Conservation (phyloP, 768 basidiomycete genomes). For the Suillus cothurnatus region DNA sequence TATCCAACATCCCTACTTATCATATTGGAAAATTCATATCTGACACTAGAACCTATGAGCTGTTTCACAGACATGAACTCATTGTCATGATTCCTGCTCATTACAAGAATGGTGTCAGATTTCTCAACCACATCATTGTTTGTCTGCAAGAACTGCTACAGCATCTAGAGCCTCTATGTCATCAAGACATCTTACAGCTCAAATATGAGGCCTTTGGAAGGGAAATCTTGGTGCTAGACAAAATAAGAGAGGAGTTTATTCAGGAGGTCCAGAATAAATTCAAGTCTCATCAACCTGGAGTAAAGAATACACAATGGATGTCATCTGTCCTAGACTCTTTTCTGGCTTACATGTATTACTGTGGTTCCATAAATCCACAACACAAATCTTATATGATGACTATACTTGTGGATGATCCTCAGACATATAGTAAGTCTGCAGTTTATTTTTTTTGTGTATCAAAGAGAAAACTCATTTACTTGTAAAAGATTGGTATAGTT, state of each 20-base stretch:
- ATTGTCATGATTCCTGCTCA: too few relatives aligned
- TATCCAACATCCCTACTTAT: too few relatives aligned
- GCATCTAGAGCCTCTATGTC: not conserved
- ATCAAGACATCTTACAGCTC: not conserved
- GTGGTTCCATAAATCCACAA: not conserved
- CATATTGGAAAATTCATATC: too few relatives aligned
- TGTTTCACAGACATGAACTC: too few relatives aligned
- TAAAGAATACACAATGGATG: not conserved
- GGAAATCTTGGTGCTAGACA: not conserved
- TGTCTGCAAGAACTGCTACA: not conserved
- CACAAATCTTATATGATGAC: too few relatives aligned
- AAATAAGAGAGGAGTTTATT: not conserved
- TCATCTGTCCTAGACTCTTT: not conserved
- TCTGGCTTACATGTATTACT: not conserved
- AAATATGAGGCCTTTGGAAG: not conserved
- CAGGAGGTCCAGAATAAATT: not conserved
- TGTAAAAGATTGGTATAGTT: too few relatives aligned
- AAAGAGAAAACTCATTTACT: too few relatives aligned
- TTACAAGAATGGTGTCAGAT: too few relatives aligned
- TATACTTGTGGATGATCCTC: too few relatives aligned
- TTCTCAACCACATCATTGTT: not conserved
- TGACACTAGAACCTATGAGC: too few relatives aligned
- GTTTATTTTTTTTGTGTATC: too few relatives aligned
- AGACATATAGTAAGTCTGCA: too few relatives aligned
- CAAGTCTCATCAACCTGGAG: not conserved